phyloP scores from a whole-genome alignment of 805 yeast genomes.

The Candida cerambycidarum region DNA sequence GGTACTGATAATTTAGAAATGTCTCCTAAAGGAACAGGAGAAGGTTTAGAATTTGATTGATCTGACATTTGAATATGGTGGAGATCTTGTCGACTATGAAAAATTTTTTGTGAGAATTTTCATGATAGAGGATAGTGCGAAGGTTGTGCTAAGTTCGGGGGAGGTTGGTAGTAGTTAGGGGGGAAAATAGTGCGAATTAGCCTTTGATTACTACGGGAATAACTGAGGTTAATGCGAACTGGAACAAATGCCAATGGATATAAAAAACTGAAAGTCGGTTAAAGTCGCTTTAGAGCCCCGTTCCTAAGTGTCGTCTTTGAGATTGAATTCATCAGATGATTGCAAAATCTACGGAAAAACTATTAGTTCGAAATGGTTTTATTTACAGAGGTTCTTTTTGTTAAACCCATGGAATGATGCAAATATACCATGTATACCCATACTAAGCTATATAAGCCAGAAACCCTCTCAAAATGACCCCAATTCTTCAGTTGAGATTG shows the following conservation, averaged over 20 bases:
- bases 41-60: conserved; percentile 1
- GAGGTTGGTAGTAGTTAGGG: background rate
- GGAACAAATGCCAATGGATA: too few species aligned
- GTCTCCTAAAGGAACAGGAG: conserved; percentile 57
- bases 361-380: too few species aligned
- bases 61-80: conserved; percentile 1
- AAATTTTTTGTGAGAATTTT: conserved; percentile 8
- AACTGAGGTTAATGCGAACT: too few species aligned
- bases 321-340: conserved; percentile 1
- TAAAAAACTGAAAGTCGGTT: background rate
- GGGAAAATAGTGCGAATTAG: background rate
- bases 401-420: background rate
- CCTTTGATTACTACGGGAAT: too few species aligned
- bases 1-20: conserved; percentile 56
- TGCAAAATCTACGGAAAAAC: background rate
- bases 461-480: background rate
- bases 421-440: background rate
- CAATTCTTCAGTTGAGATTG: background rate
- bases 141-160: background rate
- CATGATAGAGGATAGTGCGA: background rate
- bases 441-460: background rate
- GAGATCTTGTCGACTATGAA: conserved; percentile 9
- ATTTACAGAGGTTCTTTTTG: too few species aligned
- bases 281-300: too few species aligned
- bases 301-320: background rate